These are phyloP conservation scores for Creolimax fragrantissima DNA, from an alignment of 78 protist genomes.

Conservation along the genomic window DNA sequence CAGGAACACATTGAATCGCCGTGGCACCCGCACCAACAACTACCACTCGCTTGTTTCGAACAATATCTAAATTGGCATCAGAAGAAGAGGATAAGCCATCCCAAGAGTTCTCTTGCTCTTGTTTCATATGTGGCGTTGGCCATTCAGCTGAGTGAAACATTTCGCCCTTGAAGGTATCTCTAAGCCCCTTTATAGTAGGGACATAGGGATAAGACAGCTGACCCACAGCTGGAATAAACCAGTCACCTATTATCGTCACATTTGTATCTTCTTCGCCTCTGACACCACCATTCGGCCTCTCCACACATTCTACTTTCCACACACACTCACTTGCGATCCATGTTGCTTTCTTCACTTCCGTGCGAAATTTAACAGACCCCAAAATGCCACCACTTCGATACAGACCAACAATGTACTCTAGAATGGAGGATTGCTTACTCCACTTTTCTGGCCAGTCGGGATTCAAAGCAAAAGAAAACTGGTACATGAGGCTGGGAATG, in stretches of 20 bases:
- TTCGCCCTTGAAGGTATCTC: not conserved
- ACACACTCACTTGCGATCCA: not conserved
- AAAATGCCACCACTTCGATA: not conserved
- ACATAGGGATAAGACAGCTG: not conserved
- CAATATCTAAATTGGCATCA: not conserved
- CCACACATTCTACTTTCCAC: not conserved
- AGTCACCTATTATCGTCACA: not conserved
- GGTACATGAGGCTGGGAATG: not conserved
- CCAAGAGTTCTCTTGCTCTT: not conserved
- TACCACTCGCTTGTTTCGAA: not conserved
- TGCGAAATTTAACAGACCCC: not conserved
- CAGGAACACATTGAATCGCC: not conserved
- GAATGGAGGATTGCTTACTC: not conserved
- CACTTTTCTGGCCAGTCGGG: not conserved
- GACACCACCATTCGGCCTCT: not conserved
- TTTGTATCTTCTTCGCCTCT: too few relatives aligned
- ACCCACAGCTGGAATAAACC: not conserved
- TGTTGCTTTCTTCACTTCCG: not conserved
- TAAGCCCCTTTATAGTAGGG: not conserved
- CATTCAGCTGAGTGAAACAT: not conserved
- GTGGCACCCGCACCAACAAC: not conserved
- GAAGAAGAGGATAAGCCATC: not conserved
- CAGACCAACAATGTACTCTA: not conserved
- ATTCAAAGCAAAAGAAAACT: not conserved
- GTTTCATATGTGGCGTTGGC: too few relatives aligned